Evolutionary conservation across 139 green algal genomes (phyloP), one percentile per base, ranked within the genome.

Genomic region (Microglena sp.): DNA sequence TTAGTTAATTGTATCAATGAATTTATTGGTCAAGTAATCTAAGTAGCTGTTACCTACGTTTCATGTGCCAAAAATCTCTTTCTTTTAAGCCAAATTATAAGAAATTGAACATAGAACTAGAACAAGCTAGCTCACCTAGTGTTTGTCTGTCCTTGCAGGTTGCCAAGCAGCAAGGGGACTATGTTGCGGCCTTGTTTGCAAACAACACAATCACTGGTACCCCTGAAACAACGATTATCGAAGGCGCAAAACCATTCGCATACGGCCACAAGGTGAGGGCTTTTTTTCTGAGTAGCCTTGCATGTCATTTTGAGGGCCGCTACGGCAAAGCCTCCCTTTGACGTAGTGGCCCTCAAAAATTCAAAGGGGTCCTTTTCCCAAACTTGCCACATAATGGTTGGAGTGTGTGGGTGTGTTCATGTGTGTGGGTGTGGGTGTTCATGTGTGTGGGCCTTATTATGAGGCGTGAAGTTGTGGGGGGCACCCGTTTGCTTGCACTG

Each of bases 121-220:
- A 24, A 18, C 21, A 53, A 18, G 43, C 18, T 53, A 53, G 18
- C 27, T n/a, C 22, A 32, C 46, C 46, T 57, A n/a, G 40, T 46
- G 8, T 46, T 11, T 46, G 40, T 46, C 11, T 57, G 46, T n/a
- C 11, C n/a, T 22, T 61, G 7, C 85, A 92, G 81, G 89, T 96
- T 26, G 89, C 90, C 4, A 83, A 81, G 67, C 89, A 95, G 82
- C 74, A 96, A 70, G 90, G 89, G 3, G 73, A 90, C 62, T 92
- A 87, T 68, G 64, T 96, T 26, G 90, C 87, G 0, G 31, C 65
- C 18, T 50, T 87, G 30, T 76, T 79, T 34, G 15, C 31, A 15
- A 33, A 22, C 4, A 54, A 36, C 58, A 70, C 11, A 26, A 73
- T 78, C 35, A 73, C 62, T 27, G 67, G 70, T 29, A 40, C 21